phyloP scores from a whole-genome alignment of 2,329 filamentous ascomycete genomes.

The Graphium sp. region DNA sequence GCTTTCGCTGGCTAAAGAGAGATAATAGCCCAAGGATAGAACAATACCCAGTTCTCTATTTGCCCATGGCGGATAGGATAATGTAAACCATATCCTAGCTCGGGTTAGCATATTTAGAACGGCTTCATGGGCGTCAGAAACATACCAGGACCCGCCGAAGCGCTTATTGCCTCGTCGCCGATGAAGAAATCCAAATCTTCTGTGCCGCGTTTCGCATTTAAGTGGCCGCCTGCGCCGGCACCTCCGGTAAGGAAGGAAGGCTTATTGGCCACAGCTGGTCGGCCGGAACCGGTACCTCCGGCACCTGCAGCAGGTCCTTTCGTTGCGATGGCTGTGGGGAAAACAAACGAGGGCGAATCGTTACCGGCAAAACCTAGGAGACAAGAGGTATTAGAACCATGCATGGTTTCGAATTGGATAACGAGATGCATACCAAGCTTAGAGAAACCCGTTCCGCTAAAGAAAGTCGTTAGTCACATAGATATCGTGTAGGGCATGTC shows the following conservation, averaged over 20 bases:
- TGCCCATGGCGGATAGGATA: constrained; percentile 97
- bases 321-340: constrained; percentile 94
- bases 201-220: constrained; percentile 85
- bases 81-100: constrained; percentile 76
- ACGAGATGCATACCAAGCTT: constrained; percentile 63
- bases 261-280: constrained; percentile 84
- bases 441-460: constrained; percentile 95
- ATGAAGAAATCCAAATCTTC: constrained; percentile 99
- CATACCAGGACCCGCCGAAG: constrained; percentile 65
- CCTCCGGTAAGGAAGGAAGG: constrained; percentile 89
- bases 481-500: no score
- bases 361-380: constrained; percentile 86
- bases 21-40: background rate
- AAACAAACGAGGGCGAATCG: constrained; percentile 97
- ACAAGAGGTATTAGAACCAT: constrained; percentile 4
- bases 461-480: no score
- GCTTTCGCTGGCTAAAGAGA: background rate
- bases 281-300: constrained; percentile 67
- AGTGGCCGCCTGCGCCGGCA: constrained; percentile 63
- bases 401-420: constrained; percentile 5
- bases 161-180: constrained; percentile 83
- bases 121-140: no score
- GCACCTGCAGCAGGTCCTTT: constrained; percentile 60
- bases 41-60: constrained; percentile 88
- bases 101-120: constrained; percentile 6